Percentiles rank a stretch among this genome's conserved stretches.
Conservation (phyloP, 2,329 filamentous ascomycete species). For the Byssoonygena ceratinophila region DNA sequence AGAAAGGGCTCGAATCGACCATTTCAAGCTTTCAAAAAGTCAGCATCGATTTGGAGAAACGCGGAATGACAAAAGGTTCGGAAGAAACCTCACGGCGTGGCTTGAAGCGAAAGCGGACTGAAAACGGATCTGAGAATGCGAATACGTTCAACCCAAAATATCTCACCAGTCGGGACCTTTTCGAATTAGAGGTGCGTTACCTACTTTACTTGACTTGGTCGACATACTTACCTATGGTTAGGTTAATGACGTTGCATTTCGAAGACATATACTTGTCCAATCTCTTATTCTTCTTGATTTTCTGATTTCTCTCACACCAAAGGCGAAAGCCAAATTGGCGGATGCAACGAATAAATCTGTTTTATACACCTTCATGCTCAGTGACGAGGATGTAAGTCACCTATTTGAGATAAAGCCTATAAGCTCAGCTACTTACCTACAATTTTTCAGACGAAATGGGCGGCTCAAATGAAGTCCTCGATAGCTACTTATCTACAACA, state of each 20-base stretch:
- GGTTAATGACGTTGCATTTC: conserved; percentile 89
- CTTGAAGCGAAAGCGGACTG: conserved; percentile 59
- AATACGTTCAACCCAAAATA: conserved; percentile 94
- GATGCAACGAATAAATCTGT: conserved; percentile 76
- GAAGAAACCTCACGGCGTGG: conserved; percentile 54
- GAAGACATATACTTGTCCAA: conserved; percentile 88
- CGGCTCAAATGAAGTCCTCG: conserved; percentile 59
- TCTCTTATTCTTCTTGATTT: conserved; percentile 92
- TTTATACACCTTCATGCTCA: conserved; percentile 67
- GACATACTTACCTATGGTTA: conserved; percentile 27
- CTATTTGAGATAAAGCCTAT: not conserved
- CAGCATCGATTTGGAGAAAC: conserved; percentile 57
- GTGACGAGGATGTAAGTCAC: conserved; percentile 63
- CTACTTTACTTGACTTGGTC: not conserved
- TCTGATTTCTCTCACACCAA: conserved; percentile 74
- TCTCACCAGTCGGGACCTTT: conserved; percentile 90
- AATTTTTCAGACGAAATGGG: conserved; percentile 67
- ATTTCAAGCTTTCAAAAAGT: conserved; percentile 65
- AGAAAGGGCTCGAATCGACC: conserved; percentile 51
- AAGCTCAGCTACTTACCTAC: conserved; percentile 16
- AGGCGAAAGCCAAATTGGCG: conserved; percentile 67
- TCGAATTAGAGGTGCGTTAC: conserved; percentile 68
- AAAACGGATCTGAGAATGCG: conserved; percentile 51
- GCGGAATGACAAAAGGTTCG: conserved; percentile 45
- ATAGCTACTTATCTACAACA: conserved; percentile 77